A percentile compares a stretch with the other conserved stretches of the same genome.
phyloP scores from a whole-genome alignment of 345 rosid genomes.

The Eucalyptus shirleyi region DNA sequence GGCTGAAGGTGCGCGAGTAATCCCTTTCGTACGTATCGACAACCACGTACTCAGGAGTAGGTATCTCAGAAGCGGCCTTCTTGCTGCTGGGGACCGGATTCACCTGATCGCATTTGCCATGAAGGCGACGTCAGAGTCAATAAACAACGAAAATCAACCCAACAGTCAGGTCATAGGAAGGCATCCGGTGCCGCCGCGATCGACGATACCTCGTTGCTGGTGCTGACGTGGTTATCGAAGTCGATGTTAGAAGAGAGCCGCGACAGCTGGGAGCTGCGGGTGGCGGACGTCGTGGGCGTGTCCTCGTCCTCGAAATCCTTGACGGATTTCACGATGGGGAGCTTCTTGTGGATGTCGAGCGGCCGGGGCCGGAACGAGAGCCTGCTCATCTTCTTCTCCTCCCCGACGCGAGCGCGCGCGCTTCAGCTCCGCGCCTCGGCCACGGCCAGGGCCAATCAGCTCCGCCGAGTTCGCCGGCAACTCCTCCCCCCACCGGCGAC shows the following conservation, averaged over 20 bases:
- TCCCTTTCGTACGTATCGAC: conserved; percentile 95
- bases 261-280: conserved; percentile 69
- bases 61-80: conserved; percentile 76
- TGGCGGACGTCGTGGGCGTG: conserved; percentile 48
- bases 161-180: not conserved
- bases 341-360: conserved; percentile 90
- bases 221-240: not conserved
- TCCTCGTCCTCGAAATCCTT: conserved; percentile 97
- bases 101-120: not conserved
- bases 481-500: not conserved
- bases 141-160: not conserved
- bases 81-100: conserved; percentile 35
- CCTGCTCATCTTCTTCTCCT: conserved; percentile 54
- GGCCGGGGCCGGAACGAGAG: conserved; percentile 95
- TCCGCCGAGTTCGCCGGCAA: not conserved
- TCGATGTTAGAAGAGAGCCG: conserved; percentile 28
- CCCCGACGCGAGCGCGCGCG: not conserved
- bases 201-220: not conserved
- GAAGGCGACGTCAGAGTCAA: conserved; percentile 28
- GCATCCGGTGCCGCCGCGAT: not conserved
- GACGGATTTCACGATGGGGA: conserved; percentile 80
- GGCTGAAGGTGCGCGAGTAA: conserved; percentile 65
- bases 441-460: not conserved
- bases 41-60: conserved; percentile 77
- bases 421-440: not conserved